Percentiles rank a stretch among this genome's conserved stretches.
These are phyloP conservation scores for Coemansia sp. DNA, from an alignment of 192 early-diverging fungal species.

Conservation along the genomic window DNA sequence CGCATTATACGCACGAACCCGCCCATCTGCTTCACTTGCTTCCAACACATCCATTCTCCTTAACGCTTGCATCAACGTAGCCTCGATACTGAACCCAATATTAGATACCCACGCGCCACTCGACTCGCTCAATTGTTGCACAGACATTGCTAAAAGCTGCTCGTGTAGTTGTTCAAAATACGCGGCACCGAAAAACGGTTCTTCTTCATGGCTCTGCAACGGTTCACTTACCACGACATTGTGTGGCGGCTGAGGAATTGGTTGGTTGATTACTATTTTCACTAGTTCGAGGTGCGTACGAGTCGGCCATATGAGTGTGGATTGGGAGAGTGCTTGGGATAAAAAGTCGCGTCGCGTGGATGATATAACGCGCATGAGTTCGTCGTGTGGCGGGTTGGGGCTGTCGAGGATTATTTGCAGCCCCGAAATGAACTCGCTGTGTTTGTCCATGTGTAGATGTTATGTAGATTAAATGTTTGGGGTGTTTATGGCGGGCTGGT, in stretches of 20 bases:
- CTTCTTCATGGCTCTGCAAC: slow-evolving; percentile 29
- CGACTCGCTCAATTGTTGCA: slow-evolving; percentile 26
- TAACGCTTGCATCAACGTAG: slow-evolving; percentile 44
- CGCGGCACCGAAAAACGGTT: slow-evolving; percentile 39
- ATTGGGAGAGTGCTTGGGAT: slow-evolving; percentile 30
- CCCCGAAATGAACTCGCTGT: slow-evolving; percentile 37
- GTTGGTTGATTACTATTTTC: slow-evolving; percentile 39
- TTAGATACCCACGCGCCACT: slow-evolving; percentile 46
- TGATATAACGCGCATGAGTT: slow-evolving; percentile 37
- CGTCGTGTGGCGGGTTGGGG: slow-evolving; percentile 40
- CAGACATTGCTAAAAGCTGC: slow-evolving; percentile 25
- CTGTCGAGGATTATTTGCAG: slow-evolving; percentile 47
- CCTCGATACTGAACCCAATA: slow-evolving; percentile 52
- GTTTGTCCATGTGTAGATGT: slow-evolving; percentile 32
- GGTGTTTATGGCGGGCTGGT: too few species aligned
- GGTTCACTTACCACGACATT: slow-evolving; percentile 23
- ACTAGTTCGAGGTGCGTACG: slow-evolving; percentile 53
- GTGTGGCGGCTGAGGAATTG: slow-evolving; percentile 26
- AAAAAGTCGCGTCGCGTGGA: slow-evolving; percentile 46
- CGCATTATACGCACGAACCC: slow-evolving; percentile 31
- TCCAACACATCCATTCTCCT: slow-evolving; percentile 37
- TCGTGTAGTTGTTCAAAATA: slow-evolving; percentile 44
- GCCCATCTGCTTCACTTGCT: slow-evolving; percentile 20
- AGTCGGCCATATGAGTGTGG: slow-evolving; percentile 43
- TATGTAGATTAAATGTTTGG: background rate